Base-by-base conservation (phyloP, 495 filamentous ascomycete genomes). In the Trichoderma orchidacearum region DNA sequence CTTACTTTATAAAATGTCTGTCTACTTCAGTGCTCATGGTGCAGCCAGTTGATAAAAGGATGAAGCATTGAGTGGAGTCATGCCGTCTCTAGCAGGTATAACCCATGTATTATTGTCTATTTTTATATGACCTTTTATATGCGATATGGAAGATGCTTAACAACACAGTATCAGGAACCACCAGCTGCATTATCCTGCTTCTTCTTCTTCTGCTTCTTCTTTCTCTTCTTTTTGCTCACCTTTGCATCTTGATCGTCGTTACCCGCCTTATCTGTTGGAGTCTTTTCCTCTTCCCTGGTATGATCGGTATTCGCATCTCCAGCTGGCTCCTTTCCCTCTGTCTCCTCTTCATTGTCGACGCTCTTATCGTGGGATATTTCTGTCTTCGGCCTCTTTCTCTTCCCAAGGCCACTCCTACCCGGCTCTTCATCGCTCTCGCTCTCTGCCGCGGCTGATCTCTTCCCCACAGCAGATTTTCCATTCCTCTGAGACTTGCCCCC, bases 341-440 rank as follows among this genome's bases (percentile, higher is more conserved):
- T 13, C 17, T 30, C 9, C 18, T 57, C n/a, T 36, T 35, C 52
- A 52, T 55, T 50, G 58, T 55, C 61, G 2, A n/a, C 31, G 15
- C 0, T 34, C 52, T 61, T 59, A 13, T 34, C 59, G 18, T n/a
- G 61, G 12, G 53, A 41, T 15, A 11, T 6, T 27, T 32, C 28
- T 23, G 23, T 58, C 34, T 6, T 51, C n/a, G 41, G 6, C 51
- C 29, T 58, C 38, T 27, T 45, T 28, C 27, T 58, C 55, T 53
- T 56, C 45, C 82, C 77, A 35, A 81, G 62, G 51, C 76, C 74
- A 25, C 79, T 73, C 57, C 83, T 69, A n/a, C 84, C 82, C 54
- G 76, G 71, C 23, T 85, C 82, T 28, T 86, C 82, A 38, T 83
- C 82, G 53, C 79, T 74, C 23, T 35, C 31, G 45, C 70, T 75